These are phyloP conservation scores for Citrus glauca DNA, from an alignment of 345 rosid genomes.

Conservation along the genomic window DNA sequence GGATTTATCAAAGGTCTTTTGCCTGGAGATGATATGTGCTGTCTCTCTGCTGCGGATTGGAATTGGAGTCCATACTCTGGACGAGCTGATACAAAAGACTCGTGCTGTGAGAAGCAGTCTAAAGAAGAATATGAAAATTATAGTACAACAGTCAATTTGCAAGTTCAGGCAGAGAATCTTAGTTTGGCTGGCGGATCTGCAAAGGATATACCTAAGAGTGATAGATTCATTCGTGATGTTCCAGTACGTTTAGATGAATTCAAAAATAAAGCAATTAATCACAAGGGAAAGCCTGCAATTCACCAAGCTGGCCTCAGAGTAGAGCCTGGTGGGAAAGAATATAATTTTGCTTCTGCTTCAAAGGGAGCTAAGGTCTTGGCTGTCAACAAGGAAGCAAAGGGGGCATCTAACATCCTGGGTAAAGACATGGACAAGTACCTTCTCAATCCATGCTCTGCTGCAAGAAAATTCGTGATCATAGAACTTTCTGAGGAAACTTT, in stretches of 20 bases:
- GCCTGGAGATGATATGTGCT: slow-evolving; percentile 12
- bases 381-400: slow-evolving; percentile 57
- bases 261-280: slow-evolving; percentile 38
- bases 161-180: slow-evolving; percentile 14
- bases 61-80: not conserved
- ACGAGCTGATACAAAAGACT: not conserved
- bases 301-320: slow-evolving; percentile 40
- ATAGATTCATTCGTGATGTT: slow-evolving; percentile 26
- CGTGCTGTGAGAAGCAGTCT: not conserved
- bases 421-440: slow-evolving; percentile 57
- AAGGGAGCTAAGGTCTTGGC: slow-evolving; percentile 55
- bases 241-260: slow-evolving; percentile 46
- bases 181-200: slow-evolving; percentile 2
- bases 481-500: slow-evolving; percentile 60
- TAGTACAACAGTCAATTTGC: slow-evolving; percentile 1
- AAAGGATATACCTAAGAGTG: slow-evolving; percentile 18
- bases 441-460: slow-evolving; percentile 56
- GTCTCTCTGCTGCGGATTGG: not conserved
- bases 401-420: slow-evolving; percentile 45
- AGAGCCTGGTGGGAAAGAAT: slow-evolving; percentile 50
- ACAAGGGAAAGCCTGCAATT: slow-evolving; percentile 32
- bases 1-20: not conserved
- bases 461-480: slow-evolving; percentile 46
- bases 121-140: slow-evolving; percentile 12
- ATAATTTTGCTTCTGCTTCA: slow-evolving; percentile 52